Conservation (phyloP, 805 yeast species). For the Metschnikowia koreensis region DNA sequence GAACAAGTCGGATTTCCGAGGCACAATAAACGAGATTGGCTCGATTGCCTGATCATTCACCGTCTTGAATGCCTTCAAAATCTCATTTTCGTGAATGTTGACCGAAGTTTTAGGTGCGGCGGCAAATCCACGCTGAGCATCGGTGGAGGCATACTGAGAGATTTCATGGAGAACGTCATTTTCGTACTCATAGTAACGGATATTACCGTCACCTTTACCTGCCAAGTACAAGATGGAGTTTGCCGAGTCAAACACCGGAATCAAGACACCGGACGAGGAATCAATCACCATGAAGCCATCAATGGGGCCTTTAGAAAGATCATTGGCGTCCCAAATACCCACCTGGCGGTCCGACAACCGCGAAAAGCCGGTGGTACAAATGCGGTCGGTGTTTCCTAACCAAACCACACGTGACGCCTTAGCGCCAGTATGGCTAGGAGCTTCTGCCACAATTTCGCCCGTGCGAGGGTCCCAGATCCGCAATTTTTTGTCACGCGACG, state of each 20-base stretch:
- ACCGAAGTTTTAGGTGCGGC: conserved; percentile 82
- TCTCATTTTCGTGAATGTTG: conserved; percentile 78
- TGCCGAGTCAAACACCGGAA: conserved; percentile 85
- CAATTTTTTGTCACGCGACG: conserved; percentile 85
- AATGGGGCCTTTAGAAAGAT: conserved; percentile 76
- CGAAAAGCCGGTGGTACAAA: conserved; percentile 93
- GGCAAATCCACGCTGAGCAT: conserved; percentile 96
- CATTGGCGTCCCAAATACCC: conserved; percentile 86
- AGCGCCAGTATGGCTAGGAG: conserved; percentile 90
- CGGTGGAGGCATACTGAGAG: conserved; percentile 85
- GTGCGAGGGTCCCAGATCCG: conserved; percentile 89
- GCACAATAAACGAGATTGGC: conserved; percentile 90
- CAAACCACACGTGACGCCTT: conserved; percentile 85
- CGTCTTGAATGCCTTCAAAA: conserved; percentile 80
- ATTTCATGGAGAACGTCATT: conserved; percentile 79
- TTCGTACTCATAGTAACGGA: conserved; percentile 81
- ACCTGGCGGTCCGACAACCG: conserved; percentile 90
- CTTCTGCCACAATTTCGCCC: conserved; percentile 75
- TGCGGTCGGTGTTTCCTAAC: conserved; percentile 83
- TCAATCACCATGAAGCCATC: conserved; percentile 88
- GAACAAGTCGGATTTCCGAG: conserved; percentile 89
- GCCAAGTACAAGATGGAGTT: conserved; percentile 82
- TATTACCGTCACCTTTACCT: conserved; percentile 98
- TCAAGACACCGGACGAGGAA: conserved; percentile 86
- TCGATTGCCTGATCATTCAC: conserved; percentile 81